Base-by-base conservation (phyloP, 106 monocot genomes). In the Acorus calamus region DNA sequence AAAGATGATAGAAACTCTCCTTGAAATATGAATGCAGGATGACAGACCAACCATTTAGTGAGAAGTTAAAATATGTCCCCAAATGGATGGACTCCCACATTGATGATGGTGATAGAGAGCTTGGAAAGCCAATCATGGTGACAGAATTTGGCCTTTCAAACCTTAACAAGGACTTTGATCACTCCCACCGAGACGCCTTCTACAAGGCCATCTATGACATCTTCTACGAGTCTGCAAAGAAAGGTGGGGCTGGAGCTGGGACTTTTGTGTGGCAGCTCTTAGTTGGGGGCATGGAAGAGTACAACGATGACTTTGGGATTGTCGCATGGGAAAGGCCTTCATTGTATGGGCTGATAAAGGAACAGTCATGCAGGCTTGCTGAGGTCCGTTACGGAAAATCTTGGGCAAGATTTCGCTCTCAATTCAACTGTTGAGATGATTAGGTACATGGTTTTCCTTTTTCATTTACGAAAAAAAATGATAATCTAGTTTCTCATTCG, bases 301-400 rank as follows among this genome's bases (percentile, higher is more conserved):
- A 57, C 49, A 58, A 50, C 2, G 68, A 68, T 7, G 68, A 58
- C 49, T 68, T 49, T n/a, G 58, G 48, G 4, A 68, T 68, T 55
- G 11, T 68, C 2, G 57, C 68, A 2, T 12, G 13, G 28, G 57
- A 57, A 58, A 49, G 49, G 48, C 68, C 68, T 11, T 49, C 50
- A 2, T 11, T 69, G 2, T 53, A 68, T 50, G 55, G 10, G 64
- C 56, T 79, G 49, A 48, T 73, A 11, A 73, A 55, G 62, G 54
- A 60, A 44, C 78, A 79, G 12, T 73, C 73, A 10, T 65, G 73
- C 10, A 50, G 69, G 50, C 57, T 76, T 12, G 57, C 64, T 3
- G 45, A 45, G 5, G 4, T 76, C 12, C 50, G 53, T 42, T 11
- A 63, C 4, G 63, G 55, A 44, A 0, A 57, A 55, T 48, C 59